These are phyloP conservation scores for Fusarium nelsonii DNA, from an alignment of 2,329 filamentous ascomycete species.

Conservation along the genomic window DNA sequence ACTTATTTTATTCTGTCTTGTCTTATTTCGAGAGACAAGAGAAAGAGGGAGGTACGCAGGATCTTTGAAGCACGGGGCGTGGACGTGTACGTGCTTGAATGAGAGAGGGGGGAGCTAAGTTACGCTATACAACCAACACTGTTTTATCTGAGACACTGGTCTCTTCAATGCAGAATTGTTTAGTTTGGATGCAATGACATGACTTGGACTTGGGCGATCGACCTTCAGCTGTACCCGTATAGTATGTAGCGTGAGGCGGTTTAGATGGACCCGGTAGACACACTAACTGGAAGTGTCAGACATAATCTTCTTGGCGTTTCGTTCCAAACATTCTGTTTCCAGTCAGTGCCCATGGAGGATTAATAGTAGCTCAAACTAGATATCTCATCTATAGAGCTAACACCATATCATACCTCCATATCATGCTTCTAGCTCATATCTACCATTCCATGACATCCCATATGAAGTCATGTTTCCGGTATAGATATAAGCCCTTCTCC, in stretches of 20 bases:
- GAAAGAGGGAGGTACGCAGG: slow-evolving; percentile 22
- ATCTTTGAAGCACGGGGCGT: slow-evolving; percentile 36
- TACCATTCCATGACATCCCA: too few species aligned
- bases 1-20: slow-evolving; percentile 5
- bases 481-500: too few species aligned
- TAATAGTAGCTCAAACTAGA: neutral
- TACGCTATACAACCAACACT: slow-evolving; percentile 31
- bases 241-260: neutral
- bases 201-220: neutral
- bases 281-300: neutral
- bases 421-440: too few species aligned
- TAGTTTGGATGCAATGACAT: neutral
- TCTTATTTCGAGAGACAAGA: neutral
- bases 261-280: neutral
- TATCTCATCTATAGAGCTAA: too few species aligned
- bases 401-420: too few species aligned
- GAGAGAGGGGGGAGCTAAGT: neutral
- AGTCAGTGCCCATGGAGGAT: too few species aligned
- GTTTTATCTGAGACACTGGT: slow-evolving; percentile 42
- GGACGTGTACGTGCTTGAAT: slow-evolving; percentile 8
- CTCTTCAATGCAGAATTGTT: neutral
- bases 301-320: neutral
- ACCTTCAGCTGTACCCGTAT: neutral
- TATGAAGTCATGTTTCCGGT: too few species aligned
- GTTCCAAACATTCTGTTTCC: neutral